These are phyloP conservation scores for Capronia coronata DNA, from an alignment of 2,329 filamentous ascomycete species.

Conservation along the genomic window DNA sequence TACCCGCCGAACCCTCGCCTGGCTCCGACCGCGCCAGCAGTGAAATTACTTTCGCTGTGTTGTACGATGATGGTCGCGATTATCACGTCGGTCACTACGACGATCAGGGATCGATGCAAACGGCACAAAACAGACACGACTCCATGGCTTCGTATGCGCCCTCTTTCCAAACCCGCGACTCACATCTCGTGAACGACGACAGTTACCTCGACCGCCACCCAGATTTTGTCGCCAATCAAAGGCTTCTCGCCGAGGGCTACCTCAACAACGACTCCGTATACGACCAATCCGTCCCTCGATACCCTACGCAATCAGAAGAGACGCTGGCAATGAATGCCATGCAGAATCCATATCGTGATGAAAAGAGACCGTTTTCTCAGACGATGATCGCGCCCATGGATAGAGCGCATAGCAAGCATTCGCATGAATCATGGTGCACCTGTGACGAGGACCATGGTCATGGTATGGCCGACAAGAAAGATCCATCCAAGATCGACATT, in stretches of 20 bases:
- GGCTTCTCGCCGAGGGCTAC: conserved; percentile 27
- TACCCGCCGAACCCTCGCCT: conserved; percentile 26
- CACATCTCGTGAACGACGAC: conserved; percentile 25
- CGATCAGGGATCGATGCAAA: conserved; percentile 23
- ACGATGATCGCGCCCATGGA: conserved; percentile 20
- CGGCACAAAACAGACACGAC: conserved; percentile 21
- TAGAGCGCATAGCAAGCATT: conserved; percentile 24
- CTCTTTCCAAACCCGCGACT: conserved; percentile 28
- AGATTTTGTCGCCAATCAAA: conserved; percentile 28
- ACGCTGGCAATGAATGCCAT: conserved; percentile 24
- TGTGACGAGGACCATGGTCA: conserved; percentile 29
- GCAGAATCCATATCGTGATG: conserved; percentile 24
- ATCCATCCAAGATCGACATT: conserved; percentile 26
- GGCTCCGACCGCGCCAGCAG: conserved; percentile 28
- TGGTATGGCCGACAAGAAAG: conserved; percentile 21
- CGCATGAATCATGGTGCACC: conserved; percentile 28
- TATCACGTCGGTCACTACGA: conserved; percentile 29
- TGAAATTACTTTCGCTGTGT: conserved; percentile 29
- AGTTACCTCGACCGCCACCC: conserved; percentile 25
- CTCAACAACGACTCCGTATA: conserved; percentile 26
- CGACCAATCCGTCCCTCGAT: conserved; percentile 24
- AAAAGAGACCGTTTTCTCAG: conserved; percentile 24
- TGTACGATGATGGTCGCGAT: conserved; percentile 29
- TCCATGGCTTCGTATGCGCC: conserved; percentile 28
- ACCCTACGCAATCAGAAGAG: conserved; percentile 27